Base-by-base conservation (phyloP, 2,329 filamentous ascomycete genomes). In the Claviceps citrina region DNA sequence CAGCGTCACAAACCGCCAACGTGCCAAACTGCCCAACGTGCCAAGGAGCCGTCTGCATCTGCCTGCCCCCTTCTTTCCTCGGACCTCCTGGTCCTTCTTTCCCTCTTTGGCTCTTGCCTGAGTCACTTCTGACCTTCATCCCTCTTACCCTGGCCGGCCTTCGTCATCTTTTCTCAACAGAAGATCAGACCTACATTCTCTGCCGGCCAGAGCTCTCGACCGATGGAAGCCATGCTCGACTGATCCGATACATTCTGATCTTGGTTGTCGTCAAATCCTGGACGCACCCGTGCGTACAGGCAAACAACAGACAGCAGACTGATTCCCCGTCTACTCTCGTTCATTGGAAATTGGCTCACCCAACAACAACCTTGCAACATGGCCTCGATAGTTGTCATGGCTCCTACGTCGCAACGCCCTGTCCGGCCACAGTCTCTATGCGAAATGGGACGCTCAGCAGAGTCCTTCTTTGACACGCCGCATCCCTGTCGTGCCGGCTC, bases 161-260 rank as follows among this genome's bases (percentile, higher is more conserved):
- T 3, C 10, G 15, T 18, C n/a, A 18, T 36, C 22, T 9, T 19
- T 26, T 27, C 33, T 6, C 16, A 27, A n/a, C 8, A 20, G 13
- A 34, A 28, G 16, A 5, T 24, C 22, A n/a, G n/a, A n/a, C 30
- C 20, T n/a, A 20, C 8, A 18, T 34, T 33, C 43, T 43, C 40
- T 44, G 43, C 43, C 18, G 40, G 43, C 34, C 43, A 43, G 40
- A 44, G 43, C 38, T 32, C 26, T 32, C 26, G 24, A 36, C 19
- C 30, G 28, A 5, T 24, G 20, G 22, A 32, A 39, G 39, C 15
- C 31, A 42, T 44, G 43, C 12, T 36, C 31, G 13, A 19, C 16
- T 36, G 25, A 31, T 25, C 25, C 19, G 22, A 16, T 22, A 31
- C 25, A 13, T 25, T 31, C 25, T 40, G 16, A 15, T 2, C 9